Percentiles rank a stretch among this genome's conserved stretches.
Conservation (phyloP, 2,329 filamentous ascomycete species). For the Epicoccum nigrum region DNA sequence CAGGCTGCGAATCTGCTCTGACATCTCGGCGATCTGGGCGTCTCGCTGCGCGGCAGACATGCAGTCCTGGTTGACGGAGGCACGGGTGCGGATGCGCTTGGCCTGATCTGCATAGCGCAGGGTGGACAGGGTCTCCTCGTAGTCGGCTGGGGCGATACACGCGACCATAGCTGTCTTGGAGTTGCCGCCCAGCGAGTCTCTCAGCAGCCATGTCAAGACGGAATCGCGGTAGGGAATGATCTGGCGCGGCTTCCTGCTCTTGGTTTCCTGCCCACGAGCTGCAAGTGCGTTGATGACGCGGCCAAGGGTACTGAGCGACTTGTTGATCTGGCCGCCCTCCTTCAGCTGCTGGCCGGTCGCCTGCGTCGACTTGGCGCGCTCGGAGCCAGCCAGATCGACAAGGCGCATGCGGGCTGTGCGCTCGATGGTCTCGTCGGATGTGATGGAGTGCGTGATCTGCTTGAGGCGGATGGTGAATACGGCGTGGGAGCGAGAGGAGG, state of each 20-base stretch:
- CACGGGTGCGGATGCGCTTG: slow-evolving; percentile 93
- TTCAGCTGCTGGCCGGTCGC: slow-evolving; percentile 88
- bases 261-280: slow-evolving; percentile 61
- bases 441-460: slow-evolving; percentile 96
- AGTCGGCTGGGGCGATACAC: slow-evolving; percentile 92
- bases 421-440: slow-evolving; percentile 97
- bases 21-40: slow-evolving; percentile 92
- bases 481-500: slow-evolving; percentile 91
- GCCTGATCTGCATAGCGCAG: slow-evolving; percentile 97
- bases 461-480: slow-evolving; percentile 98
- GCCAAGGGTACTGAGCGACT: slow-evolving; percentile 92
- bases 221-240: slow-evolving; percentile 94
- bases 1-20: slow-evolving; percentile 86
- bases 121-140: slow-evolving; percentile 95
- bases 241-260: slow-evolving; percentile 57
- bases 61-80: slow-evolving; percentile 93
- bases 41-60: slow-evolving; percentile 92
- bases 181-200: slow-evolving; percentile 94
- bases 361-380: slow-evolving; percentile 93
- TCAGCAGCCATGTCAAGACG: slow-evolving; percentile 82
- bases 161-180: slow-evolving; percentile 99
- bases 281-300: slow-evolving; percentile 92
- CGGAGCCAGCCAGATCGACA: slow-evolving; percentile 92
- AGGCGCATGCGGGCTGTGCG: slow-evolving; percentile 90
- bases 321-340: slow-evolving; percentile 98